Conservation (phyloP, 1,139 yeast species). For the Hemisphaericaspora xylanilytica region DNA sequence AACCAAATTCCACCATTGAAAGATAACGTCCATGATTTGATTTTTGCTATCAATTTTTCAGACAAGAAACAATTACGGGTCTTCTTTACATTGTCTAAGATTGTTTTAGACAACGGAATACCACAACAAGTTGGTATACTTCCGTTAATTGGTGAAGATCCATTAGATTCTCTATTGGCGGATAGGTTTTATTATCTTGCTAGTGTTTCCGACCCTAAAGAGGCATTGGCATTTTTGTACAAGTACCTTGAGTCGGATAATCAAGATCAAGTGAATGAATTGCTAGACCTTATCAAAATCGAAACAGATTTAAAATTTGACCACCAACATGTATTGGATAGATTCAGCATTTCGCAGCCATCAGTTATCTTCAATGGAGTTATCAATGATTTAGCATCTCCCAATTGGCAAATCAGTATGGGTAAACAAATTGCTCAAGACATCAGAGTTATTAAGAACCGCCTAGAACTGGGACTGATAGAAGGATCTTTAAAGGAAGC, state of each 20-base stretch:
- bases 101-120: slow-evolving; percentile 54
- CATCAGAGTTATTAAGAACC: slow-evolving; percentile 26
- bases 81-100: slow-evolving; percentile 47
- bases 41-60: slow-evolving; percentile 68
- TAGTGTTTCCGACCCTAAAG: slow-evolving; percentile 29
- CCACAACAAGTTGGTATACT: slow-evolving; percentile 83
- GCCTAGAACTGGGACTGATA: slow-evolving; percentile 21
- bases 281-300: slow-evolving; percentile 16
- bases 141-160: slow-evolving; percentile 47
- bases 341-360: slow-evolving; percentile 46
- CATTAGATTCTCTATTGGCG: slow-evolving; percentile 30
- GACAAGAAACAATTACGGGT: slow-evolving; percentile 47
- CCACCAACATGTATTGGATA: slow-evolving; percentile 21
- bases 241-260: slow-evolving; percentile 30
- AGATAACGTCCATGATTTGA: slow-evolving; percentile 74
- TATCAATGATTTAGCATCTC: slow-evolving; percentile 38
- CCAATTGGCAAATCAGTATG: slow-evolving; percentile 41
- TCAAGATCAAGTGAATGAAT: slow-evolving; percentile 24
- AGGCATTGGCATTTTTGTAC: slow-evolving; percentile 43
- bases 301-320: slow-evolving; percentile 23
- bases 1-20: slow-evolving; percentile 69
- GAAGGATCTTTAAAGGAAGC: slow-evolving; percentile 25
- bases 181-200: slow-evolving; percentile 34
- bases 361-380: slow-evolving; percentile 73
- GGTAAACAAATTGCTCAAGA: slow-evolving; percentile 41